phyloP scores from a whole-genome alignment of 345 rosid species.

The Melastoma malabathricum region DNA sequence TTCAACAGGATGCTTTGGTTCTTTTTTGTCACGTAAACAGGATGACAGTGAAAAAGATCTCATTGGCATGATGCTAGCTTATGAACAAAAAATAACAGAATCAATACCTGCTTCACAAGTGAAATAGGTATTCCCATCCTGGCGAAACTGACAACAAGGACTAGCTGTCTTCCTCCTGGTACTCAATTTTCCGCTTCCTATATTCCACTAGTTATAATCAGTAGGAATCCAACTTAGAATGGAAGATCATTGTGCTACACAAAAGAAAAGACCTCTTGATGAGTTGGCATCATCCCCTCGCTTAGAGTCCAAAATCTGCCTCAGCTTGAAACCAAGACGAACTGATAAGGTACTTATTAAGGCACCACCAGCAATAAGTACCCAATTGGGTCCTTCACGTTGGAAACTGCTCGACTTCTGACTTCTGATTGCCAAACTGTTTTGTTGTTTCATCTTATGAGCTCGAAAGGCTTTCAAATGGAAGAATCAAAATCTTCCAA shows the following conservation, averaged over 20 bases:
- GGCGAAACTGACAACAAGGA: slow-evolving; percentile 8
- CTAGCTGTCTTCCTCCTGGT: slow-evolving; percentile 32
- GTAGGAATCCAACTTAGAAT: not conserved
- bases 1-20: too few species aligned
- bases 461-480: slow-evolving; percentile 9
- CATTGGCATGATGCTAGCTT: too few species aligned
- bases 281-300: slow-evolving; percentile 27
- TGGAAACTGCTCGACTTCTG: slow-evolving; percentile 31
- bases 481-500: slow-evolving; percentile 14
- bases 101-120: slow-evolving; percentile 7
- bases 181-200: slow-evolving; percentile 33
- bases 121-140: slow-evolving; percentile 36
- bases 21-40: too few species aligned
- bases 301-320: slow-evolving; percentile 52
- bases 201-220: slow-evolving; percentile 4
- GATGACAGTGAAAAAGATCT: too few species aligned
- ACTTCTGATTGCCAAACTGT: slow-evolving; percentile 33
- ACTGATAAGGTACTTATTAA: slow-evolving; percentile 82
- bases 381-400: slow-evolving; percentile 76
- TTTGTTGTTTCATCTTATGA: slow-evolving; percentile 52
- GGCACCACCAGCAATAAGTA: slow-evolving; percentile 88
- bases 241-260: not conserved
- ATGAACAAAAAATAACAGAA: too few species aligned
- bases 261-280: slow-evolving; percentile 21
- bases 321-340: slow-evolving; percentile 84